Percentiles rank a stretch among this genome's conserved stretches.
phyloP scores from a whole-genome alignment of 1,139 yeast species.

The Wickerhamomyces sp. region DNA sequence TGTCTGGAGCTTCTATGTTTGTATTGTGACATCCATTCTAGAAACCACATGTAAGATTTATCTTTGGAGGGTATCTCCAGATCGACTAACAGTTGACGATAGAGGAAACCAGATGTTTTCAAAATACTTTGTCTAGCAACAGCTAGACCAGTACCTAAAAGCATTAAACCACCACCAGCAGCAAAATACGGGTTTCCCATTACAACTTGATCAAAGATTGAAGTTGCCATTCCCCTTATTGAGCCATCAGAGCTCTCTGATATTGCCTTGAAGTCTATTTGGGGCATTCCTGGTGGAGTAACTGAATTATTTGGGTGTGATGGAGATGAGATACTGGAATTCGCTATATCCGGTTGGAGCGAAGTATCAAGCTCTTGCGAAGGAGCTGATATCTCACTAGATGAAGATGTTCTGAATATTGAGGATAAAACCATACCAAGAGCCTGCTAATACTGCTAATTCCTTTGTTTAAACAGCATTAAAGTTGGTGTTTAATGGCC shows the following conservation, averaged over 20 bases:
- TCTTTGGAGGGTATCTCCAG: constrained; percentile 92
- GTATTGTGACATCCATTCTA: constrained; percentile 93
- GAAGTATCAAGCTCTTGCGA: neutral
- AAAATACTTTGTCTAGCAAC: constrained; percentile 67
- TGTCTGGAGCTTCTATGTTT: constrained; percentile 75
- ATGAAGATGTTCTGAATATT: constrained; percentile 1
- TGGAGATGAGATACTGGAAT: neutral
- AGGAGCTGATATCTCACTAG: neutral
- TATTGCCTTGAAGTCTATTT: constrained; percentile 17
- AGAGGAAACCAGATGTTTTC: constrained; percentile 61
- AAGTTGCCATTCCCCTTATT: constrained; percentile 18
- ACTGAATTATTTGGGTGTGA: constrained; percentile 7
- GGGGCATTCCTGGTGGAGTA: constrained; percentile 8
- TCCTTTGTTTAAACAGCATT: too few species aligned
- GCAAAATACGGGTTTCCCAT: constrained; percentile 88
- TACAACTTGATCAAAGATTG: constrained; percentile 43
- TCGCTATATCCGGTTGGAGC: too few species aligned
- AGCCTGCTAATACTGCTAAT: too few species aligned
- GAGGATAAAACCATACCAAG: constrained; percentile 6
- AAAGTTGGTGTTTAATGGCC: too few species aligned
- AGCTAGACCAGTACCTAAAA: constrained; percentile 84
- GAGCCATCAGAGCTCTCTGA: constrained; percentile 19
- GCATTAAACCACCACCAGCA: constrained; percentile 96
- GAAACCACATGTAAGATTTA: constrained; percentile 89
- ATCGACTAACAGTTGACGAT: constrained; percentile 84